Evolutionary conservation across 306 rosid species (phyloP).

Genomic region (Adenanthera pavonina): DNA sequence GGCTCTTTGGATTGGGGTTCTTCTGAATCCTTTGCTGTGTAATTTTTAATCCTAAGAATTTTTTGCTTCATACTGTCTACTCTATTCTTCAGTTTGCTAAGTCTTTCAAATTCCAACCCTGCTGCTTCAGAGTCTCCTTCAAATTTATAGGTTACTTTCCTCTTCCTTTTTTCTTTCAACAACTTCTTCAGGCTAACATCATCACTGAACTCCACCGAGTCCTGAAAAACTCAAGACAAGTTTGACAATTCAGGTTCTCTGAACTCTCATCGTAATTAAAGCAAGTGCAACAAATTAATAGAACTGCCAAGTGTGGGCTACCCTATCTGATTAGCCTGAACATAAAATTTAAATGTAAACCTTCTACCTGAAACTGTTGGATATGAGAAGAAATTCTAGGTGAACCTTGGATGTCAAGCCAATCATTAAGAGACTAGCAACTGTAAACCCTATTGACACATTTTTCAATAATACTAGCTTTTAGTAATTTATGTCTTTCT

Average conservation of each 20-base stretch:
- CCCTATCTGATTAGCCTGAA: not conserved
- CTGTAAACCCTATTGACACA: not conserved
- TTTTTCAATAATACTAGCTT: not conserved
- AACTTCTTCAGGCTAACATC: constrained; percentile 81
- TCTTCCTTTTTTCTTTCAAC: constrained; percentile 60
- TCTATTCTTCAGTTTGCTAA: constrained; percentile 56
- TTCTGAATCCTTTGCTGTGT: constrained; percentile 44
- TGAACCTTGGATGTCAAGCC: not conserved
- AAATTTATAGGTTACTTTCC: constrained; percentile 39
- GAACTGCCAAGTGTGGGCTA: not conserved
- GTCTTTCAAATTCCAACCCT: constrained; percentile 75
- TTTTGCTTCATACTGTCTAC: constrained; percentile 59
- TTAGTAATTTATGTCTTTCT: no score
- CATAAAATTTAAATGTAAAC: no score
- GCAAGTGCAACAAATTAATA: constrained; percentile 5
- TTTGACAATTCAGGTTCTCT: not conserved
- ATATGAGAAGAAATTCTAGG: no score
- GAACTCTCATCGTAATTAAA: not conserved
- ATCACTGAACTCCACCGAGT: constrained; percentile 55
- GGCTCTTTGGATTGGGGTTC: constrained; percentile 39
- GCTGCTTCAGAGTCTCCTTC: constrained; percentile 54
- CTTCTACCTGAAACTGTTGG: no score
- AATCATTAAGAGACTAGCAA: not conserved
- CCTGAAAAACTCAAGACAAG: constrained; percentile 51
- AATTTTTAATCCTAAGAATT: constrained; percentile 47